These are phyloP conservation scores for Trypanosoma conorhini DNA, from an alignment of 208 protist genomes.

Conservation along the genomic window DNA sequence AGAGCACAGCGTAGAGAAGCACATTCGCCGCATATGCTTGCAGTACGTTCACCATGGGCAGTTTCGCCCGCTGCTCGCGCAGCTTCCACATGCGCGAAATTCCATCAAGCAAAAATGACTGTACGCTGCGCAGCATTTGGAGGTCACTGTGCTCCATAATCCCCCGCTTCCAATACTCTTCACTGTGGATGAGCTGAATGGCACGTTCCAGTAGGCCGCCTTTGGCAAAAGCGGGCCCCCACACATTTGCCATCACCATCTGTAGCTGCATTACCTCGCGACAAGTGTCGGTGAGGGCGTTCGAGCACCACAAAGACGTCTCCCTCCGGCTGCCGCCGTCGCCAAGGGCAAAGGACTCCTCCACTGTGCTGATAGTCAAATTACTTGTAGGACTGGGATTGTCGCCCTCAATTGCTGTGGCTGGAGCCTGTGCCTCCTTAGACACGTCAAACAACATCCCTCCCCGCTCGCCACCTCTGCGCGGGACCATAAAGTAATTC, in stretches of 20 bases:
- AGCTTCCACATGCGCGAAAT: constrained; percentile 91
- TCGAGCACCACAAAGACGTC: background rate
- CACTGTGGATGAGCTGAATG: constrained; percentile 55
- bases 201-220: constrained; percentile 82
- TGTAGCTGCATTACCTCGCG: constrained; percentile 83
- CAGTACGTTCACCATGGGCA: constrained; percentile 32
- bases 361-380: background rate
- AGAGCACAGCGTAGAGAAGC: constrained; percentile 95
- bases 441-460: background rate
- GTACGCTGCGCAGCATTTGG: constrained; percentile 90
- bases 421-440: background rate
- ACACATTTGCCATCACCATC: constrained; percentile 74
- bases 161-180: constrained; percentile 58
- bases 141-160: constrained; percentile 96
- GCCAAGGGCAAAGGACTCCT: background rate
- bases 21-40: constrained; percentile 66
- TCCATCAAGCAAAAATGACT: constrained; percentile 91
- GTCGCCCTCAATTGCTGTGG: background rate
- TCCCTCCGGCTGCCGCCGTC: background rate
- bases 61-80: constrained; percentile 68
- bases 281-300: constrained; percentile 4
- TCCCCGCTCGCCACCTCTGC: background rate
- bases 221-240: constrained; percentile 79
- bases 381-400: background rate
- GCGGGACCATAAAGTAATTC: constrained; percentile 17